Evolutionary conservation across 2,329 filamentous ascomycete species (phyloP), one percentile per base, ranked within the genome.

Genomic region (Boeremia lycopersici): DNA sequence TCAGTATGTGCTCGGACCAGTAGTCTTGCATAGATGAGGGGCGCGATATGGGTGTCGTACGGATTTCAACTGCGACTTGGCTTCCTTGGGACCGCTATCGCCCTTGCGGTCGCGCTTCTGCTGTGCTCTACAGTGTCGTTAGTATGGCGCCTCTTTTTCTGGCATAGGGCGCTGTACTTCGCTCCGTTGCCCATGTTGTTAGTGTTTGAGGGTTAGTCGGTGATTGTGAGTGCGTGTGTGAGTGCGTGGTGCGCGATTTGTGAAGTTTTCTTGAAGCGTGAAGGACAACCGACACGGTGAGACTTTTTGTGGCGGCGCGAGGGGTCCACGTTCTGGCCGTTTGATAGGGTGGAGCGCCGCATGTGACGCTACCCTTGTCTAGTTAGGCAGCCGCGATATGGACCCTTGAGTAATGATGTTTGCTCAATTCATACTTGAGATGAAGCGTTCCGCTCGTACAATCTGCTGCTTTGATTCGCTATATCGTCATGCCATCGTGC

Each of bases 31-130:
- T 12, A 4, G 13, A 11, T 6, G 13, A 4, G 15, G 36, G 23
- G 39, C 28, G 15, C 11, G 36, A 13, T 25, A 35, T 26, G 43
- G 30, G 38, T 40, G 50, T 62, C 71, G 30, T 64, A 74, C 72
- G 42, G 70, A 66, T 64, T 74, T 73, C 56, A 75, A 50, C 53
- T 75, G 72, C 41, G 63, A 69, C 61, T 73, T 74, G 34, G 71
- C 64, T 45, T 71, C 64, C 59, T 73, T 71, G 23, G 66, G 65
- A 23, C 68, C 68, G 35, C 65, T 59, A 25, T 61, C 70, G 41
- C 58, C 67, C 47, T 70, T 71, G 56, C 73, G 69, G 56, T 75
- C 73, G 56, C 73, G 70, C 65, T 74, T 74, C 60, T 75, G 73
- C 57, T 70, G 65, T 64, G 73, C 73, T 60, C 70, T 74, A 49